Evolutionary conservation across 192 early-diverging fungal genomes (phyloP).

Genomic region (Coemansia furcata): DNA sequence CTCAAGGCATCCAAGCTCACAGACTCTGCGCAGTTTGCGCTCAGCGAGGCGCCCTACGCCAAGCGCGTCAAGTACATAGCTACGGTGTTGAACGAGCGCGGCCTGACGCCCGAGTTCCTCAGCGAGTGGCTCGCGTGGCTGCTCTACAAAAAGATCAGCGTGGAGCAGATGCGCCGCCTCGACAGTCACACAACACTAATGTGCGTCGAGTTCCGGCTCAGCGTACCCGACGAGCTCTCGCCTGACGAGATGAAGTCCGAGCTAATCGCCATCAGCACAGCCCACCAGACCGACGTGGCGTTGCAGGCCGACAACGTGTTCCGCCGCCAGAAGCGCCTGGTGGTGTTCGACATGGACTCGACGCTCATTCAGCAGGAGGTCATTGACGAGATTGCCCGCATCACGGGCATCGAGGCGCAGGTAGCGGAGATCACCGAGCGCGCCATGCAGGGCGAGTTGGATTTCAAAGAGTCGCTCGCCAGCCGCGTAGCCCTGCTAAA

Average conservation of each 20-base stretch:
- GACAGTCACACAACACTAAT: constrained; percentile 63
- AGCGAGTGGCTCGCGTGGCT: constrained; percentile 79
- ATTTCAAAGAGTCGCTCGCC: constrained; percentile 90
- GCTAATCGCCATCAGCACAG: constrained; percentile 68
- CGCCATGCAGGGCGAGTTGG: constrained; percentile 98
- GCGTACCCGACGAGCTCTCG: constrained; percentile 65
- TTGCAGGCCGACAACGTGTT: constrained; percentile 88
- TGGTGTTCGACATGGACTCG: constrained; percentile 99
- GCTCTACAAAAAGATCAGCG: constrained; percentile 72
- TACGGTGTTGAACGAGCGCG: constrained; percentile 82
- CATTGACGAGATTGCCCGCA: constrained; percentile 96
- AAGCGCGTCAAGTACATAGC: constrained; percentile 83
- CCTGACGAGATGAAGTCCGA: constrained; percentile 67
- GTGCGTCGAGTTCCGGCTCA: constrained; percentile 82
- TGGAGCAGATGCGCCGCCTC: constrained; percentile 85
- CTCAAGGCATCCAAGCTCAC: constrained; percentile 58
- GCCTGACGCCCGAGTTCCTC: constrained; percentile 72
- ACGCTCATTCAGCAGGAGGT: constrained; percentile 98
- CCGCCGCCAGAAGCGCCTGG: constrained; percentile 85
- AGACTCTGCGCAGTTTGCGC: constrained; percentile 44
- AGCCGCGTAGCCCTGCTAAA: constrained; percentile 85
- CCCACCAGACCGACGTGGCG: constrained; percentile 78
- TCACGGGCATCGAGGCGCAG: constrained; percentile 86
- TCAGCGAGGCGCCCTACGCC: constrained; percentile 81
- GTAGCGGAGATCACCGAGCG: constrained; percentile 92